Evolutionary conservation across 2,329 filamentous ascomycete genomes (phyloP).

Genomic region (Pseudogymnoascus pannorum): DNA sequence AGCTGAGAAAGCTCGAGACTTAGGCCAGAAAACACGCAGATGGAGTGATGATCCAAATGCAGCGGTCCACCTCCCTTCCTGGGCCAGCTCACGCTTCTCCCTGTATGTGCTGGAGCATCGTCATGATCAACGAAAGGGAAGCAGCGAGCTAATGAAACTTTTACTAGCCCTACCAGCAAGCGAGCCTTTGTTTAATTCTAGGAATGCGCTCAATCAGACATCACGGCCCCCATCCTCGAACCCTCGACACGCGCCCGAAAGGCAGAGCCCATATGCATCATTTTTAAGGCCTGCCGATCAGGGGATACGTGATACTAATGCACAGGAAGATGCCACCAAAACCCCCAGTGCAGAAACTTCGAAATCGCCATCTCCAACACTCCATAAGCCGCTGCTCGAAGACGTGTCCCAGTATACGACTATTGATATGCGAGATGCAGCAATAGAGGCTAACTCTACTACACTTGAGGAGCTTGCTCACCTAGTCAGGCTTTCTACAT

Average conservation of each 20-base stretch:
- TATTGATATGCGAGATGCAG: constrained; percentile 40
- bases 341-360: background rate
- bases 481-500: constrained; percentile 68
- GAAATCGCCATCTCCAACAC: background rate
- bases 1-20: constrained; percentile 16
- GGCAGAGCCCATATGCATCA: background rate
- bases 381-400: constrained; percentile 45
- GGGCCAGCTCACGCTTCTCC: constrained; percentile 29
- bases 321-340: constrained; percentile 8
- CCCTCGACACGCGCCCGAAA: background rate
- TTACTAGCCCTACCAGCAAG: background rate
- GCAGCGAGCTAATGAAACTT: background rate
- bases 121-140: background rate
- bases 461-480: constrained; percentile 72
- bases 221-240: background rate
- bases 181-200: constrained; percentile 4
- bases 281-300: constrained; percentile 8
- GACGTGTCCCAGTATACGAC: constrained; percentile 62
- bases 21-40: constrained; percentile 17
- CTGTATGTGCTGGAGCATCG: constrained; percentile 23
- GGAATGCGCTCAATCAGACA: constrained; percentile 1
- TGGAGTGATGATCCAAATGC: constrained; percentile 31
- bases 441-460: constrained; percentile 56
- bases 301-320: constrained; percentile 7
- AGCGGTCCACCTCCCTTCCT: constrained; percentile 30